These are phyloP conservation scores for Colletotrichum graminicola DNA, from an alignment of 2,329 filamentous ascomycete species.

Conservation along the genomic window DNA sequence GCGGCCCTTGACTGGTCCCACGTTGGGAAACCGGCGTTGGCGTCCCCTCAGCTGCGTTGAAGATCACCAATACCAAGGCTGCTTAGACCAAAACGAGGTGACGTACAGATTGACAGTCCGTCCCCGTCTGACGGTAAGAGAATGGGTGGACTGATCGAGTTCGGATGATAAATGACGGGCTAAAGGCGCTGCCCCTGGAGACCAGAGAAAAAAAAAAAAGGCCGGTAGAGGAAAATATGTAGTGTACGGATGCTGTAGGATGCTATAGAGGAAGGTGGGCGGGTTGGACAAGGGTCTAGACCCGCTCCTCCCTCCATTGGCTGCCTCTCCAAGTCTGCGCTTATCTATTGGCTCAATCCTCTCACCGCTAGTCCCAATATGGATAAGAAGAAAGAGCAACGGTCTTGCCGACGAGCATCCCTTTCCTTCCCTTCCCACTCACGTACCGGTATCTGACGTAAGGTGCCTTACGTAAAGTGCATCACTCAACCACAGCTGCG, in stretches of 20 bases:
- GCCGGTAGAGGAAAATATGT: too few relatives aligned
- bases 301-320: conserved; percentile 3
- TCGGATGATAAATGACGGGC: not conserved
- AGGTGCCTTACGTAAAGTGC: too few relatives aligned
- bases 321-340: not conserved
- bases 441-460: too few relatives aligned
- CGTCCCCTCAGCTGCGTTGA: not conserved
- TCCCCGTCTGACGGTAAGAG: not conserved
- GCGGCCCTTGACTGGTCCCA: not conserved
- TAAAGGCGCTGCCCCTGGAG: not conserved
- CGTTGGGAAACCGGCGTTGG: conserved; percentile 1
- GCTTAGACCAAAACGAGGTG: not conserved
- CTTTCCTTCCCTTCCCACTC: too few relatives aligned
- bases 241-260: too few relatives aligned
- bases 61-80: conserved; percentile 8
- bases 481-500: too few relatives aligned
- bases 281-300: too few relatives aligned
- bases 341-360: not conserved
- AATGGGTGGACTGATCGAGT: not conserved
- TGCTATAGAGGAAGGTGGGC: too few relatives aligned
- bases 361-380: not conserved
- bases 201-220: too few relatives aligned
- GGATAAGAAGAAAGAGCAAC: not conserved
- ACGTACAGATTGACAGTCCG: not conserved
- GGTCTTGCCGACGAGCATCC: not conserved